Evolutionary conservation across 1,284 basidiomycete species (phyloP).

Genomic region (Trichosporon ovoides): DNA sequence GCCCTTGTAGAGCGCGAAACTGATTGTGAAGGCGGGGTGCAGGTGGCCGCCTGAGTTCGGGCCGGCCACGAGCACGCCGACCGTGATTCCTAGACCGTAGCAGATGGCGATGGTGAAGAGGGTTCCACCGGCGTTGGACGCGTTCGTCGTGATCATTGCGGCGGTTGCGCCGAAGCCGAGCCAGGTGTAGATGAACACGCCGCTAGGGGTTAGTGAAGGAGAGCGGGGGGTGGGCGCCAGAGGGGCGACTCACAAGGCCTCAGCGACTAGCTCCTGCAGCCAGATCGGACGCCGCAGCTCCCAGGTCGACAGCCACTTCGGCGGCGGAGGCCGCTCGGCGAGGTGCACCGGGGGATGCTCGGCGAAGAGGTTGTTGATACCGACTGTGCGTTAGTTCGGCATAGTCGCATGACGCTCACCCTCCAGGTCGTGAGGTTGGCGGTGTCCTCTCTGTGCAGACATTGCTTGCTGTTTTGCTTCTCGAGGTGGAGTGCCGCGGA

Average conservation of each 20-base stretch:
- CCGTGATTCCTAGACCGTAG: slow-evolving; percentile 10
- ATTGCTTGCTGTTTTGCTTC: too few species aligned
- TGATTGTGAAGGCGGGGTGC: slow-evolving; percentile 24
- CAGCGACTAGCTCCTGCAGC: slow-evolving; percentile 13
- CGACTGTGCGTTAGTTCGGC: too few species aligned
- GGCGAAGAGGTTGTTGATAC: slow-evolving; percentile 12
- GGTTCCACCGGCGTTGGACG: neutral
- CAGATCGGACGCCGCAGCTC: slow-evolving; percentile 7
- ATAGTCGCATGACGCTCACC: too few species aligned
- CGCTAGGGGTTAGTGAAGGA: too few species aligned
- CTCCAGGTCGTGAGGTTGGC: too few species aligned
- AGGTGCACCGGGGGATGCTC: neutral
- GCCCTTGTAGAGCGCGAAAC: slow-evolving; percentile 20
- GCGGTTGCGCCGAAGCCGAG: slow-evolving; percentile 12
- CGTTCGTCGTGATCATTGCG: neutral
- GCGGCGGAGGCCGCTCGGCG: slow-evolving; percentile 4
- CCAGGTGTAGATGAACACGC: slow-evolving; percentile 15
- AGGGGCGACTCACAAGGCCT: slow-evolving; percentile 9
- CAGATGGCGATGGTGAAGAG: slow-evolving; percentile 9
- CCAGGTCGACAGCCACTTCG: slow-evolving; percentile 9
- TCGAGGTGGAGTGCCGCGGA: too few species aligned
- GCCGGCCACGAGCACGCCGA: slow-evolving; percentile 4
- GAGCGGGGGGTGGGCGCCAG: neutral
- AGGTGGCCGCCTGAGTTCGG: slow-evolving; percentile 23
- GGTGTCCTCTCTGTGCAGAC: too few species aligned